Conservation (phyloP, 148 eudicot species). For the Pharnaceum exiguum region DNA sequence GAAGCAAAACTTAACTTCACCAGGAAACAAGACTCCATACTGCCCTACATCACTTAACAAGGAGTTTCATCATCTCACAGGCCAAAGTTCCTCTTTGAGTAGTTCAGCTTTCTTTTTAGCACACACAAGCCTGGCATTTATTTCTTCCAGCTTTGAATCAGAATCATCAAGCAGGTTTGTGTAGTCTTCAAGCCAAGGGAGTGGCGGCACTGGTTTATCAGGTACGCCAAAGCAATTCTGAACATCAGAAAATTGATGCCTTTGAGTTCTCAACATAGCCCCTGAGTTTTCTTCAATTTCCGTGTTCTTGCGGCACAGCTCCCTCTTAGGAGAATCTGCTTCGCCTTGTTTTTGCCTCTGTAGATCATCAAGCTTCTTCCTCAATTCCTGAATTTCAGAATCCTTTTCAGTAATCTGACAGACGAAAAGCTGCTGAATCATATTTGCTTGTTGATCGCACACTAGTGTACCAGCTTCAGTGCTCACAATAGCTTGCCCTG, state of each 20-base stretch:
- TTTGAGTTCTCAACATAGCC: constrained; percentile 60
- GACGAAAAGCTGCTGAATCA: constrained; percentile 35
- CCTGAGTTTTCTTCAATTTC: constrained; percentile 62
- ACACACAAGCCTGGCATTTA: constrained; percentile 52
- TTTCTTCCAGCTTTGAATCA: constrained; percentile 55
- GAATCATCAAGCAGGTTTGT: constrained; percentile 80
- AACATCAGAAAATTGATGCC: constrained; percentile 51
- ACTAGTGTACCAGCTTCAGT: neutral
- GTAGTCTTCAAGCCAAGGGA: too few species aligned
- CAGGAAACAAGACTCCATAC: too few species aligned
- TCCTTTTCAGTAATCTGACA: constrained; percentile 42
- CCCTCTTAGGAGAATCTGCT: constrained; percentile 52
- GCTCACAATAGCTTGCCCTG: constrained; percentile 5
- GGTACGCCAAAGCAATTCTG: constrained; percentile 39
- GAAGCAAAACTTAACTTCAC: too few species aligned
- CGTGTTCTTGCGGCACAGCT: constrained; percentile 60
- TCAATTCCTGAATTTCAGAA: constrained; percentile 38
- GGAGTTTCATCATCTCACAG: constrained; percentile 22
- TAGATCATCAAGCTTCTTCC: constrained; percentile 40
- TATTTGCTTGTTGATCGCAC: constrained; percentile 11
- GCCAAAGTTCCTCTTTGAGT: constrained; percentile 19
- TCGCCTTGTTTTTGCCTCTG: constrained; percentile 42
- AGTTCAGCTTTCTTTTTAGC: constrained; percentile 51
- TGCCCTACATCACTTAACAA: too few species aligned
- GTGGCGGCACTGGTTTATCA: constrained; percentile 77